A percentile compares a stretch with the other conserved stretches of the same genome.
Conservation (phyloP, 1,139 yeast genomes). For the Lodderomyces beijingensis region DNA sequence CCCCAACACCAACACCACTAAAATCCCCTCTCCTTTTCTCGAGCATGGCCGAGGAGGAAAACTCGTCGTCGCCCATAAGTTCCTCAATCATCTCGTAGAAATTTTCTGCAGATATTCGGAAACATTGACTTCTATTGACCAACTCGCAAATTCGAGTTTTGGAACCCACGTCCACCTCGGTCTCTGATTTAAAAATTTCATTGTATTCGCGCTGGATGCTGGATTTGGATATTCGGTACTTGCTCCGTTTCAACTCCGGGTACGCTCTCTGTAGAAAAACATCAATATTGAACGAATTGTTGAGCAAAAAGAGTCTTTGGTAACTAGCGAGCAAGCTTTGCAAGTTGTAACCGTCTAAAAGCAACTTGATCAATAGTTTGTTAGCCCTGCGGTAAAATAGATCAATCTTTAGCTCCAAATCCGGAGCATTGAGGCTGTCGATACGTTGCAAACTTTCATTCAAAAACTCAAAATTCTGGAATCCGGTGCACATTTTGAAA, state of each 20-base stretch:
- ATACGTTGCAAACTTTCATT: conserved; percentile 27
- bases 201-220: conserved; percentile 24
- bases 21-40: too few relatives aligned
- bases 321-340: conserved; percentile 43
- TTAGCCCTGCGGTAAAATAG: conserved; percentile 71
- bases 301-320: conserved; percentile 50
- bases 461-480: conserved; percentile 23
- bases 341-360: conserved; percentile 60
- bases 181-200: conserved; percentile 13
- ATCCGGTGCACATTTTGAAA: conserved; percentile 53
- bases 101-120: conserved; percentile 30
- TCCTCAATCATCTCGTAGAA: conserved; percentile 60
- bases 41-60: not conserved
- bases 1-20: too few relatives aligned
- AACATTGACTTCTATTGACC: conserved; percentile 21
- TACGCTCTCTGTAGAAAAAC: conserved; percentile 37
- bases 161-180: conserved; percentile 13
- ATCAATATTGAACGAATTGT: conserved; percentile 44
- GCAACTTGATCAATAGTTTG: conserved; percentile 50
- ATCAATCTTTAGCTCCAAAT: conserved; percentile 54
- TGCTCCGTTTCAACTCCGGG: conserved; percentile 31
- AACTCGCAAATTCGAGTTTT: conserved; percentile 8
- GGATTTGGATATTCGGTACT: conserved; percentile 28
- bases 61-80: conserved; percentile 23
- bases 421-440: conserved; percentile 50